A percentile compares a stretch with the other conserved stretches of the same genome.
These are phyloP conservation scores for Heliamphora pulchella DNA, from an alignment of 179 eudicot genomes.

Conservation along the genomic window DNA sequence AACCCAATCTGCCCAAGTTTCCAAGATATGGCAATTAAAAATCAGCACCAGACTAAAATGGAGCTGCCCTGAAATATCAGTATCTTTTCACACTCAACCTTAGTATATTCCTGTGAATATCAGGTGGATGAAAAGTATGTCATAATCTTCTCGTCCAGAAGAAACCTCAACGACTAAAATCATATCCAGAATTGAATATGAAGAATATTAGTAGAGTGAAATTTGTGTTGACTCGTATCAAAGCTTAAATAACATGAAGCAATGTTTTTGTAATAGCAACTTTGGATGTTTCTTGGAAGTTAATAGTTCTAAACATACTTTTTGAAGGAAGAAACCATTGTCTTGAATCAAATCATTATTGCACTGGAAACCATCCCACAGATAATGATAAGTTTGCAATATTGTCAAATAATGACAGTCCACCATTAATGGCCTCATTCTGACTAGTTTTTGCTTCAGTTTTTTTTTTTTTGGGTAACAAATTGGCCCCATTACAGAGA, in stretches of 20 bases:
- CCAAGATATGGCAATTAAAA: no score
- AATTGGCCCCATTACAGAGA: background rate
- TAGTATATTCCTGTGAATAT: background rate
- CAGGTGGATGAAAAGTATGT: background rate
- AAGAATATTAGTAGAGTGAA: background rate
- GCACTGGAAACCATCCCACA: slow-evolving; percentile 1
- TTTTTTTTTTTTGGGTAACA: no score
- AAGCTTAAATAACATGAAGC: background rate
- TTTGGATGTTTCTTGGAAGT: background rate
- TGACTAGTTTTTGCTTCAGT: background rate
- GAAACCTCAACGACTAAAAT: background rate
- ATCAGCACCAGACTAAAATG: no score
- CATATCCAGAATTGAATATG: background rate
- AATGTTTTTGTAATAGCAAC: background rate
- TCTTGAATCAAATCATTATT: background rate
- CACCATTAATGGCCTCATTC: background rate
- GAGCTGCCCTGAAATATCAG: no score
- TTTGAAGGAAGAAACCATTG: slow-evolving; percentile 2
- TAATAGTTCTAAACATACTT: background rate
- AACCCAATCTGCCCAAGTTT: no score
- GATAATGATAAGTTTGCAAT: background rate
- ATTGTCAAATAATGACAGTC: background rate
- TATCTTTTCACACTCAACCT: no score
- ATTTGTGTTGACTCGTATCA: background rate
- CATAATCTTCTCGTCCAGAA: background rate